Evolutionary conservation across 768 basidiomycete species (phyloP).

Genomic region (Kwoniella bestiolae): DNA sequence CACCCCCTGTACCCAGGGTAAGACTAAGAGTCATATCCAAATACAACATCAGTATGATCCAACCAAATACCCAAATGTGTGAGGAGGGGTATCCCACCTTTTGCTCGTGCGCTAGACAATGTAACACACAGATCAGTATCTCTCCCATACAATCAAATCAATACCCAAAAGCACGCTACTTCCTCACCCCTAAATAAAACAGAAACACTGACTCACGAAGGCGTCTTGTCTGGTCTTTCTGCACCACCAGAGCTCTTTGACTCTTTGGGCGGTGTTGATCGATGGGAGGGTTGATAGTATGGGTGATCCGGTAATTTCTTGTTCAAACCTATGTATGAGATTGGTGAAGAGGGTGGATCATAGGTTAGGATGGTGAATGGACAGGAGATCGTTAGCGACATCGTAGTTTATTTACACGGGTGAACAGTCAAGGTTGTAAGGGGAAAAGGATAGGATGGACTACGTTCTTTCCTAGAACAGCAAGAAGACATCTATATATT

Average conservation of each 20-base stretch:
- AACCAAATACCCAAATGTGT: background rate
- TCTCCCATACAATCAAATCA: background rate
- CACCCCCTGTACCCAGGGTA: slow-evolving; percentile 49
- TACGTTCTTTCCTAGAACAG: background rate
- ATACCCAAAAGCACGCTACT: background rate
- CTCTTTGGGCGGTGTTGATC: slow-evolving; percentile 19
- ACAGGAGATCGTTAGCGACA: slow-evolving; percentile 43
- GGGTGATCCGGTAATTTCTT: slow-evolving; percentile 15
- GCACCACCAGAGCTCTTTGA: slow-evolving; percentile 15
- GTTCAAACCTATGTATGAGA: slow-evolving; percentile 23
- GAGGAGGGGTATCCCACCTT: slow-evolving; percentile 23
- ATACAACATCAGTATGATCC: slow-evolving; percentile 21
- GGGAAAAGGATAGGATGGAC: background rate
- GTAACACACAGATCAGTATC: slow-evolving; percentile 11
- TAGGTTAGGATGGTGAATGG: slow-evolving; percentile 42
- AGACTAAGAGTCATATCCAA: slow-evolving; percentile 24
- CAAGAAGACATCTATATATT: slow-evolving; percentile 1
- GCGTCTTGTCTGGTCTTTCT: slow-evolving; percentile 35
- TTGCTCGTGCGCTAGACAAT: slow-evolving; percentile 25
- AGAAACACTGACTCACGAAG: slow-evolving; percentile 33
- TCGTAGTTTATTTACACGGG: slow-evolving; percentile 6
- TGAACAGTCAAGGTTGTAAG: background rate
- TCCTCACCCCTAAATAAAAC: slow-evolving; percentile 8
- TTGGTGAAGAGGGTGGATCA: slow-evolving; percentile 43
- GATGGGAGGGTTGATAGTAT: slow-evolving; percentile 6